Conservation (phyloP, 192 early-diverging fungal genomes). For the Rhizoclosmatium sp. region DNA sequence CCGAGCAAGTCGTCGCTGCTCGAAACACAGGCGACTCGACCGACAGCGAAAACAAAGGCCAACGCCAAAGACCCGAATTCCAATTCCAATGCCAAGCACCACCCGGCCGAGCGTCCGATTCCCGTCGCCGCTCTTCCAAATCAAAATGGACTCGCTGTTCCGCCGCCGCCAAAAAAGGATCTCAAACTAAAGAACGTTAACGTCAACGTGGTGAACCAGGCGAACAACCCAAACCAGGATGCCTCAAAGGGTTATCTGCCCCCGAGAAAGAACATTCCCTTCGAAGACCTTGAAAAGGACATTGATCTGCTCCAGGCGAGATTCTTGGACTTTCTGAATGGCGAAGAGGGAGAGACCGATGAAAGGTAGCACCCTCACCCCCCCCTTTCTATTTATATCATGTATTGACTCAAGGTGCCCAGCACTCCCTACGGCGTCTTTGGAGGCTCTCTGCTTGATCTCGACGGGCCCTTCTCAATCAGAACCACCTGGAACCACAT, state of each 20-base stretch:
- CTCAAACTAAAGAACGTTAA: not conserved
- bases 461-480: constrained; percentile 18
- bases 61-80: too few species aligned
- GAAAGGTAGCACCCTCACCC: not conserved
- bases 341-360: constrained; percentile 11
- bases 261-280: constrained; percentile 15
- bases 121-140: too few species aligned
- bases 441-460: constrained; percentile 23
- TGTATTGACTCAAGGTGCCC: too few species aligned
- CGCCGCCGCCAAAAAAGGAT: not conserved
- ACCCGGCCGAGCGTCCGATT: too few species aligned
- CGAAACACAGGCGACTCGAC: too few species aligned
- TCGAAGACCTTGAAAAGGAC: constrained; percentile 12
- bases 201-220: not conserved
- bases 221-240: not conserved
- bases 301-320: constrained; percentile 34
- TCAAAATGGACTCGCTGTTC: not conserved
- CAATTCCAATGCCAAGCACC: too few species aligned
- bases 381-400: not conserved
- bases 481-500: constrained; percentile 29
- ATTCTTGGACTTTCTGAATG: constrained; percentile 39
- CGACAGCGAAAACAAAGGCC: too few species aligned
- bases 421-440: constrained; percentile 32
- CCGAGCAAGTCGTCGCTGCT: too few species aligned
- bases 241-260: constrained; percentile 4